Evolutionary conservation across 257 asterid species (phyloP), one percentile per base, ranked within the genome.

Genomic region (Scutellaria minor): DNA sequence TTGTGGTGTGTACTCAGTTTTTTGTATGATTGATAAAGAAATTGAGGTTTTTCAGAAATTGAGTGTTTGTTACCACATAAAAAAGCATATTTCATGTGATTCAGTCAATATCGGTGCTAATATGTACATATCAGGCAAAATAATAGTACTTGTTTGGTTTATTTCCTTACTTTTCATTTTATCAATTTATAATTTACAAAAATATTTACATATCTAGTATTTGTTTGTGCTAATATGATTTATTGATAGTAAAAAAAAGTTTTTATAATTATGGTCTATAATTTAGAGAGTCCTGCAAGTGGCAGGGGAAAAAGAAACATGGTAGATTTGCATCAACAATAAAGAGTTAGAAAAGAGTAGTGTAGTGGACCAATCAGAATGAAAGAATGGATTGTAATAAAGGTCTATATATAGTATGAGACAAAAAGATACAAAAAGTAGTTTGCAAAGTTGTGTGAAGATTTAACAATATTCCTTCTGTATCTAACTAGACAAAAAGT

Each of bases 261-360:
- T 4, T 31, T 31, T 4, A 31, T 31, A 3, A 31, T 31, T 2
- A 24, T 31, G 37, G 37, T 31, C 37, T 31, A 1, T 2, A 31
- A 31, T 2, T 27, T 31, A 31, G 37, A 31, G 37, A 44, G 64
- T 65, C 73, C 14, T 65, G 54, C 37, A 74, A 47, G 74, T 22
- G 44, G 57, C 14, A 69, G 22, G 20, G 37, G 10, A 44, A 56
- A 9, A 45, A 18, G 7, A 24, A 14, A 31, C 37, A 31, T 31
- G 24, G 2, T 42, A 7, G 6, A 2, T 9, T 46, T 46, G 42
- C 42, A 67, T 6, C 1, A 27, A 51, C 46, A 39, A 7, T 18
- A 53, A 47, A n/a, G 58, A 9, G 12, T 24, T 31, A 31, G 37
- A 31, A 27, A 20, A 37, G 64, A 51, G 27, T n/a, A 6, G 39